Evolutionary conservation across 2,329 filamentous ascomycete species (phyloP).

Genomic region (Fusarium citri): DNA sequence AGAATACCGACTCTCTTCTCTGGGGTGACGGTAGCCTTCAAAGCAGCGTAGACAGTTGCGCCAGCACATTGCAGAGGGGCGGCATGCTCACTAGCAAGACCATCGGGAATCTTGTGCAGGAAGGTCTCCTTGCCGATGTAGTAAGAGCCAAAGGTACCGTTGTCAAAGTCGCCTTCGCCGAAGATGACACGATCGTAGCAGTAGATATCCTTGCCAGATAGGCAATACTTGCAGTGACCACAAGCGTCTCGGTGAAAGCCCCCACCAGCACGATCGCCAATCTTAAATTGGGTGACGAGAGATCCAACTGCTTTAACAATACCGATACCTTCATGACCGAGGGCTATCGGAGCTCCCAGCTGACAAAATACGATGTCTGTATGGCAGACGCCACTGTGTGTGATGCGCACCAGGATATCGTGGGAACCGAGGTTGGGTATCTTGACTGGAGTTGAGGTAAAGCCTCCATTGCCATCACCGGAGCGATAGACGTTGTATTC

Average conservation of each 20-base stretch:
- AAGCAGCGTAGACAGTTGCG: slow-evolving; percentile 10
- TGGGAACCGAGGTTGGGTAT: neutral
- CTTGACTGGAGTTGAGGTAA: neutral
- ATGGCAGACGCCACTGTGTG: slow-evolving; percentile 15
- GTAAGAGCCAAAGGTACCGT: slow-evolving; percentile 5
- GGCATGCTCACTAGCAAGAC: slow-evolving; percentile 13
- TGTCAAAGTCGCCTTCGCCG: slow-evolving; percentile 1
- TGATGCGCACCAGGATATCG: slow-evolving; percentile 5
- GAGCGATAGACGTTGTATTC: slow-evolving; percentile 7
- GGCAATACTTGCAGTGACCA: slow-evolving; percentile 10
- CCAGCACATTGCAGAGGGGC: slow-evolving; percentile 15
- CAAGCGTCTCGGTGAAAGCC: slow-evolving; percentile 11
- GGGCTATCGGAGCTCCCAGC: slow-evolving; percentile 4
- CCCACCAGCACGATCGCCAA: slow-evolving; percentile 9
- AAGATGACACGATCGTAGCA: slow-evolving; percentile 14
- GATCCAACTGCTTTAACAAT: slow-evolving; percentile 1
- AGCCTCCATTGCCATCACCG: neutral
- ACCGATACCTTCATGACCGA: slow-evolving; percentile 2
- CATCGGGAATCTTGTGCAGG: neutral
- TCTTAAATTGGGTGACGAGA: slow-evolving; percentile 3
- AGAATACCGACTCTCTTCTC: slow-evolving; percentile 9
- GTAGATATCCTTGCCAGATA: neutral
- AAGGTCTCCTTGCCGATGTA: slow-evolving; percentile 16
- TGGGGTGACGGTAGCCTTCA: slow-evolving; percentile 7
- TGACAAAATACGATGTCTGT: slow-evolving; percentile 6